A percentile compares a stretch with the other conserved stretches of the same genome.
Evolutionary conservation across 257 asterid genomes (phyloP).

Genomic region (Scutellaria galericulata): DNA sequence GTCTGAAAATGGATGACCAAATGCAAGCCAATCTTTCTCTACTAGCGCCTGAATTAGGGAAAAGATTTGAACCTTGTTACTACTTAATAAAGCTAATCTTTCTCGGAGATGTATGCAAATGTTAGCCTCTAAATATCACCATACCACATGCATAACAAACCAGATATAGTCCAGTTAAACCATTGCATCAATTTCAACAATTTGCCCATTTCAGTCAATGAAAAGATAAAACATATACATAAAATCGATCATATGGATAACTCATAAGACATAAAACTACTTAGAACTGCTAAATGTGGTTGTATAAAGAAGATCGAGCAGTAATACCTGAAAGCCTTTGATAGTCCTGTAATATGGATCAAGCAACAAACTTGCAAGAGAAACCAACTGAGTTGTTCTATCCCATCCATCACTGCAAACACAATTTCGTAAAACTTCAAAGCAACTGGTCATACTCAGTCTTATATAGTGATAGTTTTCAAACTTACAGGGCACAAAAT

Average conservation of each 20-base stretch:
- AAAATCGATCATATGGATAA: not conserved
- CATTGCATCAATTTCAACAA: slow-evolving; percentile 1
- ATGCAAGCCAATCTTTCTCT: slow-evolving; percentile 98
- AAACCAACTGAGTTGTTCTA: slow-evolving; percentile 92
- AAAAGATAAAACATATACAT: not conserved
- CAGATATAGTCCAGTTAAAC: not conserved
- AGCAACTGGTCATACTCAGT: slow-evolving; percentile 21
- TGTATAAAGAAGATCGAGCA: slow-evolving; percentile 23
- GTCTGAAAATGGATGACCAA: slow-evolving; percentile 99
- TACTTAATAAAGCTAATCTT: slow-evolving; percentile 24
- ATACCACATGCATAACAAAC: slow-evolving; percentile 20
- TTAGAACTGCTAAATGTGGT: slow-evolving; percentile 7
- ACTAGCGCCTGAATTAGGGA: slow-evolving; percentile 71
- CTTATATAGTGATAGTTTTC: not conserved
- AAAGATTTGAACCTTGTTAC: slow-evolving; percentile 32
- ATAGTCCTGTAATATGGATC: slow-evolving; percentile 97
- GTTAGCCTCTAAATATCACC: slow-evolving; percentile 30
- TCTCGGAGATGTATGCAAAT: not conserved
- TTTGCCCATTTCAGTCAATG: not conserved
- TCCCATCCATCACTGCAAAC: slow-evolving; percentile 98
- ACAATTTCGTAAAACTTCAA: slow-evolving; percentile 34
- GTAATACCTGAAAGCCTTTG: slow-evolving; percentile 87
- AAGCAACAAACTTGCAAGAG: slow-evolving; percentile 93
- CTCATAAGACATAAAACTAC: slow-evolving; percentile 14
- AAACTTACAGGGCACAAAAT: slow-evolving; percentile 22